These are phyloP conservation scores for Entonaema liquescens DNA, from an alignment of 495 filamentous ascomycete species.

Conservation along the genomic window DNA sequence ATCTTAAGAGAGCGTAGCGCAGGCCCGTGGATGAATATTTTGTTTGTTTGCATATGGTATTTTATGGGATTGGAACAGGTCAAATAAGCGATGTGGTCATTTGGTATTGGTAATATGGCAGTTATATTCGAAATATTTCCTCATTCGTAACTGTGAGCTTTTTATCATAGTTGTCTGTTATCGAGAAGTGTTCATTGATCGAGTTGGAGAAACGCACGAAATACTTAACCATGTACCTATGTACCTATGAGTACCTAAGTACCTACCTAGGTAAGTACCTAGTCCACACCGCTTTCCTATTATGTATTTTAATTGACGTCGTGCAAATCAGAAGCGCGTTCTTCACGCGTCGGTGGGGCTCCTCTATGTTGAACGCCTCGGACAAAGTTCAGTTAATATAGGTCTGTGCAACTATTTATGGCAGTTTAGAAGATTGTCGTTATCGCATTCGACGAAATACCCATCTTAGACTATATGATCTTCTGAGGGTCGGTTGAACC, in stretches of 20 bases:
- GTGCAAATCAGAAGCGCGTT: slow-evolving; percentile 28
- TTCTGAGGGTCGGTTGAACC: not conserved
- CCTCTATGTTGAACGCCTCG: not conserved
- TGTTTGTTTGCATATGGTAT: not conserved
- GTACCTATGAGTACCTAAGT: not conserved
- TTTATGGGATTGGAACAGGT: not conserved
- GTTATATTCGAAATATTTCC: too few relatives aligned
- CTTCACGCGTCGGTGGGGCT: slow-evolving; percentile 30
- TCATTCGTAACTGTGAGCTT: too few relatives aligned
- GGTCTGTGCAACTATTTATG: slow-evolving; percentile 2
- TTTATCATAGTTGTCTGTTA: too few relatives aligned
- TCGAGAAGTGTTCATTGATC: too few relatives aligned
- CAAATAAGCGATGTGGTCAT: too few relatives aligned
- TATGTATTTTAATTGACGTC: slow-evolving; percentile 32
- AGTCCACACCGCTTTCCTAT: slow-evolving; percentile 27
- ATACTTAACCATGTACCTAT: too few relatives aligned
- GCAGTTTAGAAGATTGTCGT: not conserved
- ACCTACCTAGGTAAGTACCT: slow-evolving; percentile 6
- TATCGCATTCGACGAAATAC: not conserved
- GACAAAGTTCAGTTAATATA: slow-evolving; percentile 8
- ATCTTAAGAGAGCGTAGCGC: slow-evolving; percentile 12
- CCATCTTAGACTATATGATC: not conserved
- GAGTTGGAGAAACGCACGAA: too few relatives aligned
- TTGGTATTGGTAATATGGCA: too few relatives aligned
- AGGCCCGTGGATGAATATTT: not conserved